Evolutionary conservation across 2,329 filamentous ascomycete genomes (phyloP).

Genomic region (Ilyonectria destructans): DNA sequence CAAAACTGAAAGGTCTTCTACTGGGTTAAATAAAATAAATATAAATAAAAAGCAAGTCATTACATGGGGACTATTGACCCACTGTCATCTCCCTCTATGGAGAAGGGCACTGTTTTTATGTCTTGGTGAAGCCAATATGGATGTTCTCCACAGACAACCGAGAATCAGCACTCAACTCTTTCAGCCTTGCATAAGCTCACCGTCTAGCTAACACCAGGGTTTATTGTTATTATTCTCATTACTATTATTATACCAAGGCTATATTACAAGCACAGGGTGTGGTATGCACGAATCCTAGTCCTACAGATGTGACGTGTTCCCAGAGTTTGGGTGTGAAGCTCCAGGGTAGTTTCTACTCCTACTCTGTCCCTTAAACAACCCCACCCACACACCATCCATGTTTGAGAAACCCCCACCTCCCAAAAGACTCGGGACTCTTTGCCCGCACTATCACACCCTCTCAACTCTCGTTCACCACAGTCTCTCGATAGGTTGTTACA

Average conservation of each 20-base stretch:
- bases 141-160: too few species aligned
- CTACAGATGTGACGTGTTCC: background rate
- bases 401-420: conserved; percentile 17
- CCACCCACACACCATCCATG: conserved; percentile 30
- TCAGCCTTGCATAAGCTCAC: background rate
- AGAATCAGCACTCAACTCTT: too few species aligned
- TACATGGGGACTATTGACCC: background rate
- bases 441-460: conserved; percentile 14
- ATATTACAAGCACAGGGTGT: background rate
- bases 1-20: conserved; percentile 48
- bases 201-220: background rate
- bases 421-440: conserved; percentile 5
- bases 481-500: conserved; percentile 13
- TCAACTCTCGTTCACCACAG: conserved; percentile 14
- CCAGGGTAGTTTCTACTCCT: conserved; percentile 40
- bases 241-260: background rate
- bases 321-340: conserved; percentile 26
- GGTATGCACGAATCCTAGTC: background rate
- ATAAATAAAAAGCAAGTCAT: background rate
- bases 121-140: background rate
- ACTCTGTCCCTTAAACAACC: conserved; percentile 27
- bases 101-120: background rate
- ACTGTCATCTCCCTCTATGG: background rate
- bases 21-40: conserved; percentile 24
- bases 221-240: background rate